Evolutionary conservation across 371 early-diverging fungal species (phyloP).

Genomic region (Lichtheimia ornata): DNA sequence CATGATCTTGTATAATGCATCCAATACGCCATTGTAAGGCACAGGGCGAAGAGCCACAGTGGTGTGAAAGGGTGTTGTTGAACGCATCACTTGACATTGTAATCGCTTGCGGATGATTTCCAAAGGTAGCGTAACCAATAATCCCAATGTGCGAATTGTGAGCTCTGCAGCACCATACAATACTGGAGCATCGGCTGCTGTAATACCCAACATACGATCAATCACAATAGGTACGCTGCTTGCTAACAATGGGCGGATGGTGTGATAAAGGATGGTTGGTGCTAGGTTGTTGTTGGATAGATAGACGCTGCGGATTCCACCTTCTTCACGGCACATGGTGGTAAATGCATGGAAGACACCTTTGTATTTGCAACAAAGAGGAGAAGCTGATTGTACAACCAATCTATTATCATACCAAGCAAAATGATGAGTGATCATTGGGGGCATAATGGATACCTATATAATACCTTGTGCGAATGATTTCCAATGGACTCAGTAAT

Average conservation of each 20-base stretch:
- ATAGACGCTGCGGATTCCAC: conserved; percentile 72
- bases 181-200: conserved; percentile 66
- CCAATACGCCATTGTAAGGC: conserved; percentile 86
- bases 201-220: conserved; percentile 65
- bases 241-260: conserved; percentile 71
- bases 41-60: conserved; percentile 72
- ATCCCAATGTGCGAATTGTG: conserved; percentile 61
- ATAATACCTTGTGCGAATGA: conserved; percentile 66
- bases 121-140: conserved; percentile 79
- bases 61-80: conserved; percentile 57
- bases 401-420: conserved; percentile 54
- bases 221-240: conserved; percentile 70
- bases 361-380: conserved; percentile 71
- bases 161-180: conserved; percentile 68
- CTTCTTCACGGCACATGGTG: conserved; percentile 79
- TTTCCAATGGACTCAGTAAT: conserved; percentile 76
- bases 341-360: conserved; percentile 69
- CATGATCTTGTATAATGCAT: conserved; percentile 79
- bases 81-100: conserved; percentile 67
- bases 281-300: conserved; percentile 59
- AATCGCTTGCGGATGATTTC: conserved; percentile 87
- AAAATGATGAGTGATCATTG: too few relatives aligned
- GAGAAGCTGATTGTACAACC: conserved; percentile 72
- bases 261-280: conserved; percentile 79
- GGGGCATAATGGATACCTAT: not conserved